A percentile compares a stretch with the other conserved stretches of the same genome.
Evolutionary conservation across 768 basidiomycete species (phyloP).

Genomic region (Hirschioporus abietinus): DNA sequence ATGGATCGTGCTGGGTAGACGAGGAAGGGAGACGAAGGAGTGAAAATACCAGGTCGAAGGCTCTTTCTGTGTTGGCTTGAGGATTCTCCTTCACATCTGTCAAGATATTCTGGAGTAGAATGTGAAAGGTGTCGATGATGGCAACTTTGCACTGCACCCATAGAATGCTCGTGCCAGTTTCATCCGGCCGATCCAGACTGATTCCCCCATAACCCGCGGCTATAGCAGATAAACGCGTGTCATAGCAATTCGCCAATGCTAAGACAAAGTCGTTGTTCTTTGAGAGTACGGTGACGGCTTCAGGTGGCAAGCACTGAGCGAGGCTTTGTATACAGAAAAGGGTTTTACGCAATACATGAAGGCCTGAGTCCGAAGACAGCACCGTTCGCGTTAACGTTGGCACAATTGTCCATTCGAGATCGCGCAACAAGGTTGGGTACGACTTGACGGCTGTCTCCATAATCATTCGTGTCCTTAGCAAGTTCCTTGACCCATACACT

Average conservation of each 20-base stretch:
- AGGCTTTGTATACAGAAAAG: constrained; percentile 51
- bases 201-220: constrained; percentile 60
- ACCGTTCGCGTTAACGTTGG: constrained; percentile 45
- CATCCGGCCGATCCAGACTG: constrained; percentile 22
- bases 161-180: constrained; percentile 45
- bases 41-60: constrained; percentile 54
- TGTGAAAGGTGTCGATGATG: constrained; percentile 64
- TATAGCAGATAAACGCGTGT: constrained; percentile 47
- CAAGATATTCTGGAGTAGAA: constrained; percentile 46
- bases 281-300: constrained; percentile 47
- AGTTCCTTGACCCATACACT: constrained; percentile 37
- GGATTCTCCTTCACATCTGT: constrained; percentile 36
- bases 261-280: constrained; percentile 47
- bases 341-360: constrained; percentile 63
- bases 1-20: constrained; percentile 17
- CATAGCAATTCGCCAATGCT: constrained; percentile 56
- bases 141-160: constrained; percentile 73
- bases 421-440: constrained; percentile 28
- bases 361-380: constrained; percentile 42
- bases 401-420: constrained; percentile 32
- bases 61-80: constrained; percentile 39
- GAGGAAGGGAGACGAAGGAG: constrained; percentile 45
- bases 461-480: background rate
- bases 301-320: constrained; percentile 44
- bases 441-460: background rate